Evolutionary conservation across 2,329 filamentous ascomycete species (phyloP), one percentile per base, ranked within the genome.

Genomic region (Phialophora macrospora): DNA sequence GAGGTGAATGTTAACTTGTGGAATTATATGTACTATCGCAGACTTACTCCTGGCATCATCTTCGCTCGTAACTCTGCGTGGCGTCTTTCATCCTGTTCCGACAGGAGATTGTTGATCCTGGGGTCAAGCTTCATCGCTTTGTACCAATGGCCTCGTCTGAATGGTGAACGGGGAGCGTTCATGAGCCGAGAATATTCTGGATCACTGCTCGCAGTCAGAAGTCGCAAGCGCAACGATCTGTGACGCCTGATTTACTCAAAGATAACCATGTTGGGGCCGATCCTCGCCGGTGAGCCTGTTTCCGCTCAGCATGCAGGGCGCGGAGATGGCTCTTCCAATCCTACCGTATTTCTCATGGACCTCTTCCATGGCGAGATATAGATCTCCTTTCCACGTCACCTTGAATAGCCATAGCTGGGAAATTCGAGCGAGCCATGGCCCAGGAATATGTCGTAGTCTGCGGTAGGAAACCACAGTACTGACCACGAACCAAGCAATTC

Each of bases 221-320:
- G 26, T 14, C 17, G 26, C 22, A 12, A 30, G 14, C 17, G 11
- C 17, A 22, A 32, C 28, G 55, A 24, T 26, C 20, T 24, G 17
- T 17, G 24, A 48, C 9, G 34, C 28, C 17, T 28, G 24, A 30
- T 17, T n/a, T 44, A 46, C 38, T 58, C 55, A 41, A 44, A 30
- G 38, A 66, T 44, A n/a, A 68, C 24, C 54, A 54, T 55, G 44
- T 65, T 63, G 4, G 65, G 67, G 11, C 14, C 56, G 20, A 67
- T 60, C 20, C 61, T 49, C n/a, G 54, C 59, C 2, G 52, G 69
- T 1, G 69, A 62, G 24, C 75, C 74, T 68, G 32, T 46, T 38
- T 4, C 24, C 2, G 14, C 22, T 58, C n/a, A 58, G 55, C 26
- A 48, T 22, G 34, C 28, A 20, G 30, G 22, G 20, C 17, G n/a